Conservation (phyloP, 768 basidiomycete genomes). For the Podaxis sp. region DNA sequence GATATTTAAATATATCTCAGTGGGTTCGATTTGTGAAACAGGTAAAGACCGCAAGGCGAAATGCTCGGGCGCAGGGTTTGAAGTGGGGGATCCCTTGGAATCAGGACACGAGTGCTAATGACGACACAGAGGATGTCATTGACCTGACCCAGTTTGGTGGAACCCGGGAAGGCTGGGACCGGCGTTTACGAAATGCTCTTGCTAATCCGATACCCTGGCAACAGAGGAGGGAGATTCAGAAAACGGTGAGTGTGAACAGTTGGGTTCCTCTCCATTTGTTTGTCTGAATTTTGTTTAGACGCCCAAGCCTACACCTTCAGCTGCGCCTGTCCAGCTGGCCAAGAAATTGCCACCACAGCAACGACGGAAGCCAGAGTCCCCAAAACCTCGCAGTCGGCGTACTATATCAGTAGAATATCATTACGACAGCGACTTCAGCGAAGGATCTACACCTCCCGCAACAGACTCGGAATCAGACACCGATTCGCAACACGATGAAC, state of each 20-base stretch:
- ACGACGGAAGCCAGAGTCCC: not conserved
- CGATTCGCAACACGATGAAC: slow-evolving; percentile 16
- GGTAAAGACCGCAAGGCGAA: slow-evolving; percentile 25
- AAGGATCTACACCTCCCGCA: slow-evolving; percentile 40
- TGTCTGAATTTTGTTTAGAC: not conserved
- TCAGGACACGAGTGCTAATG: slow-evolving; percentile 11
- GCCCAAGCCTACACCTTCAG: not conserved
- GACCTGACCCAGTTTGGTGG: slow-evolving; percentile 29
- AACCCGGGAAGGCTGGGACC: slow-evolving; percentile 24
- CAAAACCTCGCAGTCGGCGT: not conserved
- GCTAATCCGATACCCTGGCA: slow-evolving; percentile 9
- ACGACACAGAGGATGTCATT: slow-evolving; percentile 11
- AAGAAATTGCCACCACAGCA: not conserved
- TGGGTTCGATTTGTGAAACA: slow-evolving; percentile 46
- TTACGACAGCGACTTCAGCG: slow-evolving; percentile 59
- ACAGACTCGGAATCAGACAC: slow-evolving; percentile 31
- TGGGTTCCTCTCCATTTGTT: no score
- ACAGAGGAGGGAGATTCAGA: slow-evolving; percentile 10
- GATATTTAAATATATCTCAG: slow-evolving; percentile 34
- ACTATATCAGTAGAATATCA: slow-evolving; percentile 14
- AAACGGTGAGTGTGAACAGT: not conserved
- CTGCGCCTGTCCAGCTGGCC: not conserved
- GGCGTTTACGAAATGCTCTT: slow-evolving; percentile 17
- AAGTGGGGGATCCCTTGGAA: slow-evolving; percentile 30
- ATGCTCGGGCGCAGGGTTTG: slow-evolving; percentile 22